phyloP scores from a whole-genome alignment of 768 basidiomycete species.

The Leccinum aurantiacum region DNA sequence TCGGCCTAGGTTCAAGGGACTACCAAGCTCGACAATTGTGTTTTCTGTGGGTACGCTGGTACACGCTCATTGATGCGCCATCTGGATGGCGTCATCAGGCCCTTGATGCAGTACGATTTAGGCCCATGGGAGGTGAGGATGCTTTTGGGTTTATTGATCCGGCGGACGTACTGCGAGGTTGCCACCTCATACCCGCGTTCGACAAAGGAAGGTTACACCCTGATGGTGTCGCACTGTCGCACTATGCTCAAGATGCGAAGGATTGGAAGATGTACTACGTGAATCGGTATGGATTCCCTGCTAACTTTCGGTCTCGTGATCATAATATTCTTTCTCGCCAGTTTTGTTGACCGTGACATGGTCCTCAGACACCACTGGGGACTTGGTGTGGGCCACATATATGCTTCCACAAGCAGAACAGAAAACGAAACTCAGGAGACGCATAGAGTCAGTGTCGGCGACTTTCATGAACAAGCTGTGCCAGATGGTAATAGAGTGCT shows the following conservation, averaged over 20 bases:
- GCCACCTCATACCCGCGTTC: neutral
- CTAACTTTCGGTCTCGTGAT: neutral
- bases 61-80: neutral
- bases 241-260: neutral
- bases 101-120: neutral
- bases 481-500: too few relatives aligned
- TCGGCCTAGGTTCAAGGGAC: too few relatives aligned
- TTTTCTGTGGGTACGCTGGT: neutral
- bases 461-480: neutral
- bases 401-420: neutral
- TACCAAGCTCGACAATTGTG: too few relatives aligned
- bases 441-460: neutral
- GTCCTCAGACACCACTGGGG: neutral
- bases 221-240: neutral
- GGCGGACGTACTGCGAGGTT: neutral
- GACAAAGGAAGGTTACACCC: neutral
- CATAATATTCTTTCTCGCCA: neutral
- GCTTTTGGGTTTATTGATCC: neutral
- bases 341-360: neutral
- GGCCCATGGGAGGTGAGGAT: neutral
- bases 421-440: neutral
- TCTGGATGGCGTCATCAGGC: neutral
- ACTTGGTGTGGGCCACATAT: neutral
- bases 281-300: neutral
- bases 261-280: neutral